Evolutionary conservation across 2,329 filamentous ascomycete species (phyloP).

Genomic region (Delphinella strobiligena): DNA sequence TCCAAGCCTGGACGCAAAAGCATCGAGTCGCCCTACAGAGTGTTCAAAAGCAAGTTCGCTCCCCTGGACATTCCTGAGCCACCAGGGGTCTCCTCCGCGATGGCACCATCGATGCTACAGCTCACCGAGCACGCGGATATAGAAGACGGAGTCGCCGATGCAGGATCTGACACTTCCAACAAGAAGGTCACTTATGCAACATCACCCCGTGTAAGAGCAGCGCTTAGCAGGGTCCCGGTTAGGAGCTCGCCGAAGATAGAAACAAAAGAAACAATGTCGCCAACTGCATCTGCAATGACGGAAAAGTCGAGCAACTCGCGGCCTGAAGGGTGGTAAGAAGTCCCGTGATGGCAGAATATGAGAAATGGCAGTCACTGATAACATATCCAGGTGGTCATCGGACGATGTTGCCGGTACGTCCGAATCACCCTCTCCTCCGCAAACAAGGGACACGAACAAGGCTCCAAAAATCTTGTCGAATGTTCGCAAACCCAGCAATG

Average conservation of each 20-base stretch:
- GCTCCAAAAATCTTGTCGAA: not conserved
- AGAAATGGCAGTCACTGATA: too few species aligned
- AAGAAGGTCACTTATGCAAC: not conserved
- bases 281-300: slow-evolving; percentile 4
- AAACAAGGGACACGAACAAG: not conserved
- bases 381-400: too few species aligned
- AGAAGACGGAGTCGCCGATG: not conserved
- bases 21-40: slow-evolving; percentile 5
- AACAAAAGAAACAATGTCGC: slow-evolving; percentile 1
- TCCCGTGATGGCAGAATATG: too few species aligned
- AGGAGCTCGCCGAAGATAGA: too few species aligned
- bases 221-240: not conserved
- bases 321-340: slow-evolving; percentile 9
- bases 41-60: slow-evolving; percentile 5
- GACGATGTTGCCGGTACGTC: slow-evolving; percentile 7
- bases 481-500: not conserved
- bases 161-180: not conserved
- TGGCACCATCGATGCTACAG: slow-evolving; percentile 1
- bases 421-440: slow-evolving; percentile 5
- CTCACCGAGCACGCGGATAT: not conserved
- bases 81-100: not conserved
- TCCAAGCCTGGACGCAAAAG: slow-evolving; percentile 4
- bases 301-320: slow-evolving; percentile 7
- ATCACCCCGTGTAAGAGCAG: too few species aligned
- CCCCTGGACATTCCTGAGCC: slow-evolving; percentile 9